Evolutionary conservation across 352 stramenopile genomes (phyloP), one percentile per base, ranked within the genome.

Genomic region (Pythium graminicola): DNA sequence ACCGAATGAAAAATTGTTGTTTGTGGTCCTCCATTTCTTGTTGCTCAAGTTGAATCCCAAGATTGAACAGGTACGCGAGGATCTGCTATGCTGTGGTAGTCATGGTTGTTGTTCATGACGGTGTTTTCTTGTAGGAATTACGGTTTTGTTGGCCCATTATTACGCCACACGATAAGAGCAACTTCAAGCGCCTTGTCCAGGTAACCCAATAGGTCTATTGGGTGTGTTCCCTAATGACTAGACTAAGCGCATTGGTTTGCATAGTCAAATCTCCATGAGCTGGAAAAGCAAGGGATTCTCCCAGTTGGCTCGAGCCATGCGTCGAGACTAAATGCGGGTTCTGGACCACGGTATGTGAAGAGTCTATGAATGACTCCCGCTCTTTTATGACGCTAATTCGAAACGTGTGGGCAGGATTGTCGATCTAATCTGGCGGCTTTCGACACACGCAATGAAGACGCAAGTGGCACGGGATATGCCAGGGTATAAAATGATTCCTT

Each of bases 141-240:
- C 62, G 65, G 22, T 81, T 72, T 39, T 85, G 69, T 47, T 85
- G 73, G 73, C 69, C 73, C 22, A 59, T 77, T 35, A 54, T 73
- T 26, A 82, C 67, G 4, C 68, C 73, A 8, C 75, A 83, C 39
- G 72, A 82, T 56, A 84, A 84, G 54, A 67, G 55, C 43, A 80
- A 65, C 31, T 82, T 84, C 51, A 82, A 86, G 60, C 59, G 73
- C 11, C 60, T 78, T n/a, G 69, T 75, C 3, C 72, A 85, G 61
- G 74, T 82, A 16, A 28, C 33, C 22, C 23, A 16, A 0, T 22
- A 39, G 31, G 31, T 36, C 14, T 36, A 36, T 14, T 14, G 31
- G 31, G 31, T 36, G 14, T 14, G 31, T n/a, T n/a, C n/a, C n/a
- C n/a, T 14, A 14, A 36, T 36, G 31, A 36, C 31, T 36, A 36